Percentiles rank a stretch among this genome's conserved stretches.
phyloP scores from a whole-genome alignment of 208 protist genomes.

The Trypanosoma theileri region DNA sequence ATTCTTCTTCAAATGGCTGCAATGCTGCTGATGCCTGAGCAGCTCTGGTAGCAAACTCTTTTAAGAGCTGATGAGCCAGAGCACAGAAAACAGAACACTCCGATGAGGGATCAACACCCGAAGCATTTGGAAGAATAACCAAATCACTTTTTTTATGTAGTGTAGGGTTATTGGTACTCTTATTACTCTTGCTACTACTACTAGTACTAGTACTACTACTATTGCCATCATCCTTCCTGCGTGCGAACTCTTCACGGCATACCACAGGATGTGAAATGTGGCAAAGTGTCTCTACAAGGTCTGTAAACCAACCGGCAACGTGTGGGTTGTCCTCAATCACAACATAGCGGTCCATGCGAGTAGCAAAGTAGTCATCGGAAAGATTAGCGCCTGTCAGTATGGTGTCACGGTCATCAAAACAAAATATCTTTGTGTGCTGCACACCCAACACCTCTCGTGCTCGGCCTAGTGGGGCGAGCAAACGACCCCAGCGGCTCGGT shows the following conservation, averaged over 20 bases:
- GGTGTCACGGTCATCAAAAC: conserved; percentile 86
- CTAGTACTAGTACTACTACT: not conserved
- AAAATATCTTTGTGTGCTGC: conserved; percentile 94
- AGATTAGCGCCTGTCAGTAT: conserved; percentile 94
- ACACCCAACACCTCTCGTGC: conserved; percentile 87
- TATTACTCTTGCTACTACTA: conserved; percentile 2
- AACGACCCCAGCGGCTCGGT: conserved; percentile 54
- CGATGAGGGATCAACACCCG: conserved; percentile 44
- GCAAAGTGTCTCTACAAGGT: conserved; percentile 43
- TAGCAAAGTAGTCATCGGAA: conserved; percentile 93
- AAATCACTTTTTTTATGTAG: conserved; percentile 57
- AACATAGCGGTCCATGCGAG: conserved; percentile 93
- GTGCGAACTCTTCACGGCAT: conserved; percentile 31
- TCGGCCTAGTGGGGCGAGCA: conserved; percentile 58
- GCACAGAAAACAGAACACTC: conserved; percentile 39
- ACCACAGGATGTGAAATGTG: conserved; percentile 52
- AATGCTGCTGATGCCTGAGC: conserved; percentile 18
- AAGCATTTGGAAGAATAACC: conserved; percentile 58
- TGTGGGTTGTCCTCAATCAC: conserved; percentile 57
- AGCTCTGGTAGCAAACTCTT: conserved; percentile 38
- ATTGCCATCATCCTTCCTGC: not conserved
- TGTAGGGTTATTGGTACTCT: conserved; percentile 28
- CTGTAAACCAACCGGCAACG: conserved; percentile 66
- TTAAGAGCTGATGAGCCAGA: conserved; percentile 26
- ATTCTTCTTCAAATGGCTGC: conserved; percentile 16